Base-by-base conservation (phyloP, 192 early-diverging fungal genomes). In the Podila epigama region DNA sequence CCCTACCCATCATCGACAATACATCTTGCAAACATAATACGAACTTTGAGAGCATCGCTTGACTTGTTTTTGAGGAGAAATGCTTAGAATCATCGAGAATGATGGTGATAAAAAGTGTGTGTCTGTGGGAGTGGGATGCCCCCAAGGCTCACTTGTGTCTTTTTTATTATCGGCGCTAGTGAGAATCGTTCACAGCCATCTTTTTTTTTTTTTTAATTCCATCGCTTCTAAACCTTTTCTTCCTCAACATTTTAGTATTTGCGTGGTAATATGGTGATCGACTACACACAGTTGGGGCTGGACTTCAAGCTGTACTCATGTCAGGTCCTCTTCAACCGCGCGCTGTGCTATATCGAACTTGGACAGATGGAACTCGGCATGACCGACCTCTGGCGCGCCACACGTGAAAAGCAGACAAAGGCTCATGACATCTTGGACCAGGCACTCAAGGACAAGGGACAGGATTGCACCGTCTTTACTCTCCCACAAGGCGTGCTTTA, bases 271-370 rank as follows among this genome's bases (percentile, higher is more conserved):
- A 82, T 89, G 61, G 87, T 92, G 51, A 97, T 99, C 60, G 95
- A 99, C 82, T 99, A 99, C 79, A 89, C 89, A 70, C 97, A 99
- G 73, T 84, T 99, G 32, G 96, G 96, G 1, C 87, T 98, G 35
- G 85, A 90, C 27, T 96, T 91, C 85, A 94, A 95, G 70, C 87
- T 99, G 27, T 95, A 93, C 69, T 80, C 90, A 3, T 97, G 92
- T 75, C 92, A 99, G 82, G 89, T 97, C n/a, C 71, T 93, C 55
- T 98, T 95, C 86, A 98, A 98, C 79, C 89, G 94, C 12, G 96
- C 91, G 1, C 84, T 99, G n/a, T 93, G 92, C 78, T 88, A 88
- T 65, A 87, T 94, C 25, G 92, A 92, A 36, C 63, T 95, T 41
- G 89, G 89, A 4, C 83, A 95, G 63, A 88, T 89, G 53, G 82